Percentiles rank a stretch among this genome's conserved stretches.
Evolutionary conservation across 2,329 filamentous ascomycete genomes (phyloP).

Genomic region (Cadophora sp.): DNA sequence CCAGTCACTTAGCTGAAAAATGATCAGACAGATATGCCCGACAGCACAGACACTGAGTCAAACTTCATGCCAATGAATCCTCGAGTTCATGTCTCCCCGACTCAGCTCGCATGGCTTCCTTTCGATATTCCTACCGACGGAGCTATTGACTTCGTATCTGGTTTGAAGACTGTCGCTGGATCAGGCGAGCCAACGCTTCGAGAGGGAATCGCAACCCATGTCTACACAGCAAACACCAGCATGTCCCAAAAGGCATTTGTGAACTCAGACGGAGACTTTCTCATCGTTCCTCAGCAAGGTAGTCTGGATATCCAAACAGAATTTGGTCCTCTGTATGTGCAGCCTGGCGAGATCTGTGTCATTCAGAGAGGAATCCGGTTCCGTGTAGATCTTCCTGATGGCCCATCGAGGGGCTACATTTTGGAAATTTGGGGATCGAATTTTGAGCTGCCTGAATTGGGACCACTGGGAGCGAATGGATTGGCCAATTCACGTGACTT

Average conservation of each 20-base stretch:
- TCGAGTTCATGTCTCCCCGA: constrained; percentile 53
- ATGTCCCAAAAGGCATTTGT: constrained; percentile 57
- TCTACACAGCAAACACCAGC: constrained; percentile 55
- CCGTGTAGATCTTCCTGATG: constrained; percentile 63
- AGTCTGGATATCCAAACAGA: constrained; percentile 66
- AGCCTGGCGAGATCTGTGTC: constrained; percentile 69
- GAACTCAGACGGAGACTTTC: constrained; percentile 69
- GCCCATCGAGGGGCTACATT: constrained; percentile 64
- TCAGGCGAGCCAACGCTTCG: constrained; percentile 57
- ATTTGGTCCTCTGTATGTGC: constrained; percentile 56
- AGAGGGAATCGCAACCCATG: constrained; percentile 57
- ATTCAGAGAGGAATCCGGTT: constrained; percentile 70
- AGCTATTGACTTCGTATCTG: constrained; percentile 52
- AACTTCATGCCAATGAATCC: constrained; percentile 56
- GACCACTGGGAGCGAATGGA: constrained; percentile 68
- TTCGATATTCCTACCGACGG: constrained; percentile 45
- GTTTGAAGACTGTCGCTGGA: constrained; percentile 57
- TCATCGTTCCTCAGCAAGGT: constrained; percentile 70
- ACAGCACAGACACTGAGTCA: constrained; percentile 48
- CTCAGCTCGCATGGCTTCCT: constrained; percentile 57
- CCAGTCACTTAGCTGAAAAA: constrained; percentile 40
- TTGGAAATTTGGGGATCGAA: constrained; percentile 69
- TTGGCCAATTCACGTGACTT: constrained; percentile 71
- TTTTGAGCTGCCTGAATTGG: constrained; percentile 69
- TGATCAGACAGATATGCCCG: constrained; percentile 43